Evolutionary conservation across 441 rosid species (phyloP), one percentile per base, ranked within the genome.

Genomic region (Erodium texanum): DNA sequence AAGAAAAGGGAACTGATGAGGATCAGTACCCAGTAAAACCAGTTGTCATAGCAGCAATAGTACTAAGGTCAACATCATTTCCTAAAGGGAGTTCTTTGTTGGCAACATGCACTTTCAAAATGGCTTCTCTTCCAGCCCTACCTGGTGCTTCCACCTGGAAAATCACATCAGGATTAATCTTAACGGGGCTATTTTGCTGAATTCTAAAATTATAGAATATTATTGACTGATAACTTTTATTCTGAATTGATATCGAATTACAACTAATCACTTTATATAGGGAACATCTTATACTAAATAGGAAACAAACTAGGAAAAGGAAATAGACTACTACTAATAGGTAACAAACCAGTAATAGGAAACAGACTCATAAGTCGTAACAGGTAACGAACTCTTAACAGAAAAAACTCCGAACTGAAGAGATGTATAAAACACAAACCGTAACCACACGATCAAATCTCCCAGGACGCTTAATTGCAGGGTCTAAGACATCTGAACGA

Each of bases 391-490:
- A n/a, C n/a, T n/a, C n/a, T n/a, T n/a, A n/a, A n/a, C n/a, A n/a
- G n/a, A n/a, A n/a, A n/a, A n/a, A n/a, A n/a, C n/a, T n/a, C n/a
- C n/a, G n/a, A n/a, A n/a, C n/a, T n/a, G n/a, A 34, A 34, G 7
- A 34, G 10, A 34, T 34, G 41, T 34, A 34, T 65, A 71, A 23
- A 64, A 32, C 68, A 86, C 95, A 61, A 67, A 94, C 99, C 89
- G 74, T 85, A 71, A 94, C 98, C 70, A 94, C 87, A 45, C 97
- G 98, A 77, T 94, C 98, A 74, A 94, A 94, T 90, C 99, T 90
- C 76, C 99, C 99, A 0, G 99, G 99, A 19, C 99, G 87, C 22
- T 89, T 86, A 70, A 94, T 90, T 32, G 98, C 97, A 52, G 98
- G 97, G 72, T 94, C 99, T 73, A 94, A 80, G 74, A 94, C 98